phyloP scores from a whole-genome alignment of 257 asterid genomes.

The Coffea canephora region DNA sequence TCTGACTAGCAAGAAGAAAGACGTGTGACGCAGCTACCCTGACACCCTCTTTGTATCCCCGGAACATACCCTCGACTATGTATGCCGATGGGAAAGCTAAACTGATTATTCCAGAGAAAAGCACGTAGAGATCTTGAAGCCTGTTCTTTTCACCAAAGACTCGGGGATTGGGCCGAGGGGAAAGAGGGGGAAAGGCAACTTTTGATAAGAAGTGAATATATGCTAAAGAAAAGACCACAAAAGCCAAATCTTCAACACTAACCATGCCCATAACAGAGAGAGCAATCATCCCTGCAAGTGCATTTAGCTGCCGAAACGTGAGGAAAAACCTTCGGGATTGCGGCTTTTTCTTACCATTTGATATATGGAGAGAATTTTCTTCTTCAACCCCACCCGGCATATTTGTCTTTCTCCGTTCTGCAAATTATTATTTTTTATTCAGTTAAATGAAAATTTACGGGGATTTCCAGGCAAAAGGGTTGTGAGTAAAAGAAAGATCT shows the following conservation, averaged over 20 bases:
- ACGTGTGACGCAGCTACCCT: conserved; percentile 68
- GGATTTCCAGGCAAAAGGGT: neutral
- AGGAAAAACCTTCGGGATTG: conserved; percentile 24
- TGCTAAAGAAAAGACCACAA: conserved; percentile 58
- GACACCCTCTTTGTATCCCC: conserved; percentile 57
- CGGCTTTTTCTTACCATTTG: neutral
- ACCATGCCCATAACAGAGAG: conserved; percentile 69
- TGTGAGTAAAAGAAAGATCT: neutral
- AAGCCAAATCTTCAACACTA: conserved; percentile 47
- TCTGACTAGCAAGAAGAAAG: conserved; percentile 62
- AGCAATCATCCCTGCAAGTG: conserved; percentile 44
- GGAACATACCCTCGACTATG: conserved; percentile 49
- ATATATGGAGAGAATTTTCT: conserved; percentile 22
- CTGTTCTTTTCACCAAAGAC: conserved; percentile 48
- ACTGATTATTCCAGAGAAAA: conserved; percentile 54
- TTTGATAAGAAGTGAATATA: conserved; percentile 62
- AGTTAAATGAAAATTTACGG: neutral
- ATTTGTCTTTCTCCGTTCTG: conserved; percentile 11
- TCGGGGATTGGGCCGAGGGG: conserved; percentile 30
- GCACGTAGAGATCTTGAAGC: conserved; percentile 36
- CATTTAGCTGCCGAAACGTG: conserved; percentile 61
- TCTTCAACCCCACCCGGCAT: conserved; percentile 65
- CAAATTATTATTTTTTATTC: neutral
- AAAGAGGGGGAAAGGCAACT: conserved; percentile 50
- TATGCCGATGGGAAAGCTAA: conserved; percentile 59